Base-by-base conservation (phyloP, 768 basidiomycete genomes). In the Boletus pseudopeckii region DNA sequence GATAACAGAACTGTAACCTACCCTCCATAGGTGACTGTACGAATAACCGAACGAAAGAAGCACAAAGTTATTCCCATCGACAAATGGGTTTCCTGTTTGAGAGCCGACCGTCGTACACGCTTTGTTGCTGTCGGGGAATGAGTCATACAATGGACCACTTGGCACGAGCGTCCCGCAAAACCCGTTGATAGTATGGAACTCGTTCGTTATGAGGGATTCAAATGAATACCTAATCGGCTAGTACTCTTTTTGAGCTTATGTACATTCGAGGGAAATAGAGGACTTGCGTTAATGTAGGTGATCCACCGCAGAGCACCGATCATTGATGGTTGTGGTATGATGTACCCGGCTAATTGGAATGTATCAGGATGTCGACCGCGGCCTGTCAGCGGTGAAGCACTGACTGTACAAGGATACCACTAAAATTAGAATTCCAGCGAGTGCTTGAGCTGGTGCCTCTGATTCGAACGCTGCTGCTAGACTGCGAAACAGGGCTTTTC, bases 401-500 rank as follows among this genome's bases (percentile, higher is more conserved):
- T 45, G 5, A 64, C 63, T 61, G 59, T 78, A 73, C 80, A 85
- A 59, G 80, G 80, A 57, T 77, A 84, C 74, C 14, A 75, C 71
- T 60, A 88, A 72, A 36, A 82, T 69, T 14, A 75, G 53, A 55
- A 82, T 61, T 43, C 80, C 83, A 7, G 79, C 82, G 10, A 86
- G 56, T 9, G 85, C 77, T 60, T 84, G 84, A 7, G 86, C 85
- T 0, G 83, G 78, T 1, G 85, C 81, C 48, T 81, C 79, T 9
- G 76, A 73, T 42, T 75, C 75, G 63, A 86, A 83, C 6, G 75
- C 75, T 0, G 87, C 83, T 1, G 85, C 84, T 11, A 89, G 61
- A 0, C 76, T 75, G 26, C 90, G 78, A 78, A 92, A 95, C 77
- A 85, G 84, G 0, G 82, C 83, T 66, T 85, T 86, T 80, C 92